phyloP scores from a whole-genome alignment of 305 asterid genomes.

The Solanum hybrid region DNA sequence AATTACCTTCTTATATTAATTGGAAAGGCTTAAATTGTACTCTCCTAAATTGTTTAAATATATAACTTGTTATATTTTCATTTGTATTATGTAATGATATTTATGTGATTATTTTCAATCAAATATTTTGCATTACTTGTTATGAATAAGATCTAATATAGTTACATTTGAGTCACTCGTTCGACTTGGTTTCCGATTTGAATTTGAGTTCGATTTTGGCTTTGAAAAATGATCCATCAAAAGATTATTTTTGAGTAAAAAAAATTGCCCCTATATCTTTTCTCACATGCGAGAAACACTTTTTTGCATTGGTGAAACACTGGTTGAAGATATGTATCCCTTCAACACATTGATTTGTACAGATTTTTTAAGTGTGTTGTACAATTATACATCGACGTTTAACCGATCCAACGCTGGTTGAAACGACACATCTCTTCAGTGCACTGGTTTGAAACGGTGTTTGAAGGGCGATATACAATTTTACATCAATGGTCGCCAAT shows the following conservation, averaged over 20 bases:
- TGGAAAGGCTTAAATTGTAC: background rate
- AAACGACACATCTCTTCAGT: background rate
- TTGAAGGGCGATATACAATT: background rate
- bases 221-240: too few species aligned
- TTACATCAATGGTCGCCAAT: background rate
- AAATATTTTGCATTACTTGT: background rate
- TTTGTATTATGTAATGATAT: background rate
- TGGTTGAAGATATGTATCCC: background rate
- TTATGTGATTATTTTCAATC: background rate
- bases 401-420: background rate
- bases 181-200: background rate
- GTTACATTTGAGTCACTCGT: background rate
- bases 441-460: background rate
- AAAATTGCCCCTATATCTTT: background rate
- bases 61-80: too few species aligned
- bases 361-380: background rate
- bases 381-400: background rate
- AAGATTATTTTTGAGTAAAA: background rate
- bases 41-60: background rate
- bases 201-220: background rate
- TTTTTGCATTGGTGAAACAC: background rate
- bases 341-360: background rate
- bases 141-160: background rate
- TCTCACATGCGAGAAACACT: background rate
- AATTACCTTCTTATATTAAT: background rate